Base-by-base conservation (phyloP, 352 stramenopile genomes). In the Phytophthora palmivora region DNA sequence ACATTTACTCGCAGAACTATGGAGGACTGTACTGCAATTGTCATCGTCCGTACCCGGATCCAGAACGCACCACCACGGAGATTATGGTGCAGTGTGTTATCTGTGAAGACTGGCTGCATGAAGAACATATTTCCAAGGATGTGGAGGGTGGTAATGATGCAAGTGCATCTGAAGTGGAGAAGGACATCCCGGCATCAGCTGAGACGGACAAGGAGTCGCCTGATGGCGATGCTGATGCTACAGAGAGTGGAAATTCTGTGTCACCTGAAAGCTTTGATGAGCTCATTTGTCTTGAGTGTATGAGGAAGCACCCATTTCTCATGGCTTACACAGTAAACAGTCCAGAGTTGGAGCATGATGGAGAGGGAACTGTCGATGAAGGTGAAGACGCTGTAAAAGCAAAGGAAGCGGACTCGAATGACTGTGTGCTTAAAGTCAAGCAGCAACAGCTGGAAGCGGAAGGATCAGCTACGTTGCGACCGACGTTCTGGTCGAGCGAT, bases 21-120 rank as follows among this genome's bases (percentile, higher is more conserved):
- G 61, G 59, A 9, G 84, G 81, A 12, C 54, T 74, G 33, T 92
- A 91, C 51, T 92, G 84, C 70, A 72, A 75, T 32, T 92, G 84
- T 64, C 76, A 89, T 51, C 84, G 84, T 34, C 84, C 81, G 66
- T 91, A 91, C 58, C 84, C 84, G 4, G 84, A 92, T 43, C 84
- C 81, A 12, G 84, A 89, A 55, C 73, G 79, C n/a, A 89, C 70
- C 42, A 88, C 67, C 5, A 54, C 63, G 12, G 84, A 92, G 51
- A 51, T 89, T 4, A 92, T 92, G 84, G 71, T 91, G 21, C 84
- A 92, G 66, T 92, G 84, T 36, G 63, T 90, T 32, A 69, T 92
- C 22, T 92, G 84, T 54, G 84, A 92, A 63, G 84, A 92, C 57
- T 92, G 84, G 84, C 61, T 91, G 50, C 84, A 92, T 43, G 78